Evolutionary conservation across 2,329 filamentous ascomycete genomes (phyloP).

Genomic region (Fusarium tupiense): DNA sequence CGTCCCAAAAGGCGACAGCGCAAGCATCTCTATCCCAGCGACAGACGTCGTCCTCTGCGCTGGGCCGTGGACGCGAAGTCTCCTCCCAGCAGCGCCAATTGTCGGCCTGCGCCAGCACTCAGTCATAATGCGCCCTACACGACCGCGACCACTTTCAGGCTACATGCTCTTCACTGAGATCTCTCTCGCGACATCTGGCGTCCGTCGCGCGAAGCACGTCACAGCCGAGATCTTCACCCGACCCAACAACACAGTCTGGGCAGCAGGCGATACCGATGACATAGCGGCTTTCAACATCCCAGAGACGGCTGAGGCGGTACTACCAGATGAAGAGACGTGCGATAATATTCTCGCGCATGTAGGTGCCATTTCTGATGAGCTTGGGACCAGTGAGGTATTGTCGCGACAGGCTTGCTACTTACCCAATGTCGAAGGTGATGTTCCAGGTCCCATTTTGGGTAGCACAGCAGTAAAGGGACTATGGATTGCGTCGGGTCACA

Average conservation of each 20-base stretch:
- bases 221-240: not conserved
- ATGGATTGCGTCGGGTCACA: not conserved
- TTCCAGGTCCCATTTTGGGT: not conserved
- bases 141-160: not conserved
- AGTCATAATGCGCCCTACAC: not conserved
- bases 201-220: not conserved
- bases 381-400: not conserved
- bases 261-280: not conserved
- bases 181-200: not conserved
- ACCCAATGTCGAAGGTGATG: not conserved
- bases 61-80: not conserved
- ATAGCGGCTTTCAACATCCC: not conserved
- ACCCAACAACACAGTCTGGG: not conserved
- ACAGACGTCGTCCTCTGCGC: not conserved
- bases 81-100: not conserved
- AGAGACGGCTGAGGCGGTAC: not conserved
- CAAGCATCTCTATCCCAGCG: not conserved
- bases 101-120: not conserved
- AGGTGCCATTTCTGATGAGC: not conserved
- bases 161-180: not conserved
- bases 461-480: not conserved
- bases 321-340: not conserved
- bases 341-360: not conserved
- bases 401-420: not conserved
- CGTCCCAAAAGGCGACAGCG: not conserved